A percentile compares a stretch with the other conserved stretches of the same genome.
Evolutionary conservation across 2,329 filamentous ascomycete species (phyloP).

Genomic region (Cladosporium sp.): DNA sequence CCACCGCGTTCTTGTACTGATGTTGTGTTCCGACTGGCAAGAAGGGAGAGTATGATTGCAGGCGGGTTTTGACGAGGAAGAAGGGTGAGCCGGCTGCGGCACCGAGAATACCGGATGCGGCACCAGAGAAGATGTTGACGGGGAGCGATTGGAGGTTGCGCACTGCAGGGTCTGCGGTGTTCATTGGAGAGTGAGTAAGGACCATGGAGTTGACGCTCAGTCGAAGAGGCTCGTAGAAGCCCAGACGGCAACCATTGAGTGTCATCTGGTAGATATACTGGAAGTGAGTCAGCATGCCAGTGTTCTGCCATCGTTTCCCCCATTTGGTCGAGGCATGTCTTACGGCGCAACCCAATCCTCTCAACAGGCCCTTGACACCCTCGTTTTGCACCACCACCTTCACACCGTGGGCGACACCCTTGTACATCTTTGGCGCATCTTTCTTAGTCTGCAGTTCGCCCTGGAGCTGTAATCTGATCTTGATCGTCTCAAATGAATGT

Average conservation of each 20-base stretch:
- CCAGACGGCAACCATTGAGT: constrained; percentile 91
- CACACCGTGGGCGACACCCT: constrained; percentile 85
- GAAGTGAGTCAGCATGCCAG: neutral
- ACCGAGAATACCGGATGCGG: constrained; percentile 81
- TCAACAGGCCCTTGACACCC: constrained; percentile 77
- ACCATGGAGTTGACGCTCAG: constrained; percentile 43
- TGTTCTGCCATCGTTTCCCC: neutral
- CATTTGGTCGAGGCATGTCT: constrained; percentile 16
- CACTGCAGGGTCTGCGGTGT: constrained; percentile 38
- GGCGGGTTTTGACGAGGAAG: constrained; percentile 93
- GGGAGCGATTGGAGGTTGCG: constrained; percentile 68
- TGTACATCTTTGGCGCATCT: constrained; percentile 82
- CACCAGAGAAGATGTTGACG: constrained; percentile 91
- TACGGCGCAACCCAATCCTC: constrained; percentile 81
- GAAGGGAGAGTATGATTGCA: constrained; percentile 91
- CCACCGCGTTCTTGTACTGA: constrained; percentile 76
- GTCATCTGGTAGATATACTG: constrained; percentile 92
- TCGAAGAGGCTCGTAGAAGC: constrained; percentile 96
- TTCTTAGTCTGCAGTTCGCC: constrained; percentile 87
- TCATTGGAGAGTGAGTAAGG: constrained; percentile 64
- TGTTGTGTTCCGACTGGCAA: constrained; percentile 97
- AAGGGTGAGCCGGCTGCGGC: constrained; percentile 93
- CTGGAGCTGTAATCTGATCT: constrained; percentile 95
- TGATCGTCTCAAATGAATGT: constrained; percentile 97
- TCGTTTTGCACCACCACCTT: constrained; percentile 88